Conservation (phyloP, 2,329 filamentous ascomycete species). For the Tolypocladium cylindrosporum region DNA sequence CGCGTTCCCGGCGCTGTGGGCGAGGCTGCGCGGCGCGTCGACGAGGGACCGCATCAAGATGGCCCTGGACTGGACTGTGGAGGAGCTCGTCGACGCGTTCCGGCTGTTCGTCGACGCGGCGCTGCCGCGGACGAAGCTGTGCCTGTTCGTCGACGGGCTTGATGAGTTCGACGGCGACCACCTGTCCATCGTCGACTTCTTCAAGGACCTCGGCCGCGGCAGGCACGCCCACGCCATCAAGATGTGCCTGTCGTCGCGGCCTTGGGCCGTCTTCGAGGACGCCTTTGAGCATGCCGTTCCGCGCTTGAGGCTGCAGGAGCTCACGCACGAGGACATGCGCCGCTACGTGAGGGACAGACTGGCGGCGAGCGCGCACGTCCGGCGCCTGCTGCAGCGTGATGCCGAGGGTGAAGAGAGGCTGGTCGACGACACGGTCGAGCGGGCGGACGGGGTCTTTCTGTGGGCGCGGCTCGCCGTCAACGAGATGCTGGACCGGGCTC, state of each 20-base stretch:
- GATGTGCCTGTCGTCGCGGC: slow-evolving; percentile 20
- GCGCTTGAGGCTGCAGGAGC: slow-evolving; percentile 14
- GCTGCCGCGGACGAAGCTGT: slow-evolving; percentile 12
- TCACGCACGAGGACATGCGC: slow-evolving; percentile 16
- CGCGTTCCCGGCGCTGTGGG: slow-evolving; percentile 17
- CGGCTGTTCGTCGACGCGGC: slow-evolving; percentile 11
- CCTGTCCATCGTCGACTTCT: slow-evolving; percentile 15
- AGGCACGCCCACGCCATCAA: slow-evolving; percentile 12
- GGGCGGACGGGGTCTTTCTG: slow-evolving; percentile 22
- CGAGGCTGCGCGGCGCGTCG: slow-evolving; percentile 13
- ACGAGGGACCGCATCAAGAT: slow-evolving; percentile 20
- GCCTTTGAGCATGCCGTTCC: slow-evolving; percentile 15
- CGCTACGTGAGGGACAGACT: slow-evolving; percentile 14
- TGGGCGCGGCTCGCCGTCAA: slow-evolving; percentile 21
- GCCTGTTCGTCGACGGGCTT: slow-evolving; percentile 21
- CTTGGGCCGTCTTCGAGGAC: slow-evolving; percentile 15
- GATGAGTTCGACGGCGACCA: slow-evolving; percentile 24
- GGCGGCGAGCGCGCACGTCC: slow-evolving; percentile 2
- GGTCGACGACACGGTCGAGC: slow-evolving; percentile 9
- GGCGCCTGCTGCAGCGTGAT: slow-evolving; percentile 7
- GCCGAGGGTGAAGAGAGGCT: slow-evolving; percentile 1
- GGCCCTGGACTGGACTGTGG: slow-evolving; percentile 17
- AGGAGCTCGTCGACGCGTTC: slow-evolving; percentile 17
- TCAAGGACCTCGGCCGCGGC: slow-evolving; percentile 11
- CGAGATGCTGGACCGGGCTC: slow-evolving; percentile 12